Base-by-base conservation (phyloP, 306 rosid species). In the Dalbergia oliveri region DNA sequence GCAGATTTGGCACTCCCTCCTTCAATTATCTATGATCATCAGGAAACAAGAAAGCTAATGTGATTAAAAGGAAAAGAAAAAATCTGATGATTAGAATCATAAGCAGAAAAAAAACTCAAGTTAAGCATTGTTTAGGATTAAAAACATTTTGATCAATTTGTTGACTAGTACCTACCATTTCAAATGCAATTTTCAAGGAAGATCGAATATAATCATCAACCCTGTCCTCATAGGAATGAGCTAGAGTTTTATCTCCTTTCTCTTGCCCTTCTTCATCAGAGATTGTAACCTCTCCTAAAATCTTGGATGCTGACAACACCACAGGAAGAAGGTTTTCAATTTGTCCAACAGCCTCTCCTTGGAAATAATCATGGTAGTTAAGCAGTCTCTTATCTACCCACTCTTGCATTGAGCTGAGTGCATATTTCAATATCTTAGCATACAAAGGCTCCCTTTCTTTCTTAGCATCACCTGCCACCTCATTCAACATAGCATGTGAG, bases 281-380 rank as follows among this genome's bases (percentile, higher is more conserved):
- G 86, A 80, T 64, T 16, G 85, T 45, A 74, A 89, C 85, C 75
- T 88, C 84, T 57, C 86, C 88, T 62, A 90, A 74, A 57, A 88
- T 87, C 76, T 70, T 88, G 1, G 90, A 80, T 6, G 91, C 93
- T 2, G 87, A 84, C 80, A 90, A 77, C 56, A 83, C 95, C 60
- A 91, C n/a, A 37, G 99, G 98, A 73, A 95, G 91, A 84, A 95
- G 91, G 47, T 89, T 89, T 60, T 95, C 98, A 39, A 95, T 82
- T 66, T 91, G 97, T 21, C 77, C 81, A 53, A 83, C 82, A 23
- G 71, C 82, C 4, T 88, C 96, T 57, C 79, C 88, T 51, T 85
- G 80, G 66, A 95, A 93, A 77, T 86, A 84, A 11, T 84, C 91
- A 78, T 95, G 98, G 83, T 95, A 95, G 51, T 74, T 66, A 23